Conservation (phyloP, 495 filamentous ascomycete species). For the Lasiosphaeria hispida region DNA sequence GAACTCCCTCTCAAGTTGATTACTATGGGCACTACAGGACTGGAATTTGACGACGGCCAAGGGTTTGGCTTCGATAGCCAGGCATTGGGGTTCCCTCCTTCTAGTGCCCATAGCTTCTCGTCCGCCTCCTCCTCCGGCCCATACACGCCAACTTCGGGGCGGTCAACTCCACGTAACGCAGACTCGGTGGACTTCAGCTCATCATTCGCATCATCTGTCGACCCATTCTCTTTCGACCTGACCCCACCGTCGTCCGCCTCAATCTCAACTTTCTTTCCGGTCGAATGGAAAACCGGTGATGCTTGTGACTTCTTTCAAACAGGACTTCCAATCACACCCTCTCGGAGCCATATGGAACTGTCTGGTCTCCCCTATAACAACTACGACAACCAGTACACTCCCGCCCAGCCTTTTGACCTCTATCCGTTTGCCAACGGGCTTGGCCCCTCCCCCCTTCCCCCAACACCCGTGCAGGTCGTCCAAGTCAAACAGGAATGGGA, state of each 20-base stretch:
- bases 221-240: conserved; percentile 23
- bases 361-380: neutral
- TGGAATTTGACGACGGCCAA: conserved; percentile 23
- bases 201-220: conserved; percentile 22
- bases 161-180: conserved; percentile 22
- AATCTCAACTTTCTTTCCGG: conserved; percentile 35
- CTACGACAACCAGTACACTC: conserved; percentile 12
- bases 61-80: conserved; percentile 29
- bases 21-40: conserved; percentile 16
- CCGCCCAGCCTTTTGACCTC: conserved; percentile 19
- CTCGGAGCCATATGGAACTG: conserved; percentile 15
- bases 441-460: conserved; percentile 4
- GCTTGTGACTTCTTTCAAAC: conserved; percentile 20
- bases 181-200: conserved; percentile 22
- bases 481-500: conserved; percentile 11
- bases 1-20: conserved; percentile 11
- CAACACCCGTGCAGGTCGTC: conserved; percentile 7
- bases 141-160: conserved; percentile 40
- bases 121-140: conserved; percentile 38
- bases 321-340: conserved; percentile 22
- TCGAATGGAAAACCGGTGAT: conserved; percentile 19
- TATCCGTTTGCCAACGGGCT: conserved; percentile 15
- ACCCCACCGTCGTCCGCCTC: conserved; percentile 38
- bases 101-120: conserved; percentile 34
- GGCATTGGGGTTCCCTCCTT: conserved; percentile 10